A percentile compares a stretch with the other conserved stretches of the same genome.
These are phyloP conservation scores for Apiospora phragmitis DNA, from an alignment of 2,329 filamentous ascomycete genomes.

Conservation along the genomic window DNA sequence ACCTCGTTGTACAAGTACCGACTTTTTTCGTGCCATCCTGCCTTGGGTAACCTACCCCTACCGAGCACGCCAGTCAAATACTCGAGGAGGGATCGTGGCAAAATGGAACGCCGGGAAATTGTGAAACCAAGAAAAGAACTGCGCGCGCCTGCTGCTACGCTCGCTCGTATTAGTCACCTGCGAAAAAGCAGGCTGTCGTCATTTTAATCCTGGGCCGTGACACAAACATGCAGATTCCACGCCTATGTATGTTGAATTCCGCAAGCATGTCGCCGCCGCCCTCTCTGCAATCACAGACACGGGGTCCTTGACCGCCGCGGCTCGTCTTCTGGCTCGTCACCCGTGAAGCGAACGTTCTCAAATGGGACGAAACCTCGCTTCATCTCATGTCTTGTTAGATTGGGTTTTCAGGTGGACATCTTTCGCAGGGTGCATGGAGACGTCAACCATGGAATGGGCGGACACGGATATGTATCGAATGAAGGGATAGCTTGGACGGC, in stretches of 20 bases:
- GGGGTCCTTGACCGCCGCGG: background rate
- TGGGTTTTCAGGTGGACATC: background rate
- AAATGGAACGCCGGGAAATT: background rate
- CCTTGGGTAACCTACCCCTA: background rate
- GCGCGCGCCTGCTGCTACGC: background rate
- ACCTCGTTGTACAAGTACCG: background rate
- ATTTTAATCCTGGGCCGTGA: background rate
- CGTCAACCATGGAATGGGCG: background rate
- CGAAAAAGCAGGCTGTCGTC: background rate
- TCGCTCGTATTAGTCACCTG: background rate
- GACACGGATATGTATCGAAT: background rate
- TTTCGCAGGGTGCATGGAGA: background rate
- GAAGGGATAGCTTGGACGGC: background rate
- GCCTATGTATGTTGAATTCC: background rate
- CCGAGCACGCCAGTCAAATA: background rate
- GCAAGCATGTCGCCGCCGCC: background rate
- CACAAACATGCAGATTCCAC: background rate
- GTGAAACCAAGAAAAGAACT: slow-evolving; percentile 5
- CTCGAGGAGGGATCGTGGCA: background rate
- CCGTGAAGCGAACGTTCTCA: background rate
- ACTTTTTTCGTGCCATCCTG: background rate
- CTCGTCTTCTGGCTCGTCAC: no score
- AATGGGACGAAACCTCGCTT: background rate
- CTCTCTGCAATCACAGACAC: background rate
- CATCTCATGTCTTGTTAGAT: background rate